phyloP scores from a whole-genome alignment of 2,329 filamentous ascomycete species.

The Penicillium brasilianum region DNA sequence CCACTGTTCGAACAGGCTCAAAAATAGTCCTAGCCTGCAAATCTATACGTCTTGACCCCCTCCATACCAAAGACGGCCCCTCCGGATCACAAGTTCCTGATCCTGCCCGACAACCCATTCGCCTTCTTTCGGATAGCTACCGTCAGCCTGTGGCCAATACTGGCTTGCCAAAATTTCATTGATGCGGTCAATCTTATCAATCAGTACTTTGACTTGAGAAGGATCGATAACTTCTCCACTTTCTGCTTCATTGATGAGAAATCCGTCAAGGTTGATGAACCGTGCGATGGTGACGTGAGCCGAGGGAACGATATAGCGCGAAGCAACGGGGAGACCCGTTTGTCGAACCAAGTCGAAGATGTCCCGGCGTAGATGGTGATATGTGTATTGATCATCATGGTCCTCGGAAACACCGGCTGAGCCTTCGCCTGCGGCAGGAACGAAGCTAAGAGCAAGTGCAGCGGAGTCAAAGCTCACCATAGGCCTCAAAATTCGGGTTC shows the following conservation, averaged over 20 bases:
- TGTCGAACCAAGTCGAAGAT: constrained; percentile 66
- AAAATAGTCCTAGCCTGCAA: too few species aligned
- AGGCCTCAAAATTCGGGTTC: constrained; percentile 78
- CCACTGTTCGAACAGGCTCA: too few species aligned
- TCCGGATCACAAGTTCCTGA: constrained; percentile 73
- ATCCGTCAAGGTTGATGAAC: constrained; percentile 71
- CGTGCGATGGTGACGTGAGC: constrained; percentile 85
- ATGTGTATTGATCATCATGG: constrained; percentile 71
- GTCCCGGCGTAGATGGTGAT: constrained; percentile 85
- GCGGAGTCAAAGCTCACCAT: constrained; percentile 81
- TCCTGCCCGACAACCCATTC: constrained; percentile 87
- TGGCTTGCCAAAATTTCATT: constrained; percentile 74
- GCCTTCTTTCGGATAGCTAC: constrained; percentile 56
- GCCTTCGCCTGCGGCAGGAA: constrained; percentile 73
- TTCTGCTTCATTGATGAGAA: constrained; percentile 46
- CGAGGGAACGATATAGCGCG: constrained; percentile 85
- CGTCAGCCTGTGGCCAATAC: constrained; percentile 65
- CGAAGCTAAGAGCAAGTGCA: constrained; percentile 81
- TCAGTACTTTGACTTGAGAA: constrained; percentile 65
- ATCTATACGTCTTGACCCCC: constrained; percentile 70
- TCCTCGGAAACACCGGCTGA: constrained; percentile 38
- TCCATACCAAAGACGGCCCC: constrained; percentile 83
- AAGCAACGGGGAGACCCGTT: constrained; percentile 70
- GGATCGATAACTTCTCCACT: constrained; percentile 43
- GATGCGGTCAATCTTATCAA: constrained; percentile 73